Percentiles rank a stretch among this genome's conserved stretches.
These are phyloP conservation scores for Mollisiaceae sp. DNA, from an alignment of 2,329 filamentous ascomycete genomes.

Conservation along the genomic window DNA sequence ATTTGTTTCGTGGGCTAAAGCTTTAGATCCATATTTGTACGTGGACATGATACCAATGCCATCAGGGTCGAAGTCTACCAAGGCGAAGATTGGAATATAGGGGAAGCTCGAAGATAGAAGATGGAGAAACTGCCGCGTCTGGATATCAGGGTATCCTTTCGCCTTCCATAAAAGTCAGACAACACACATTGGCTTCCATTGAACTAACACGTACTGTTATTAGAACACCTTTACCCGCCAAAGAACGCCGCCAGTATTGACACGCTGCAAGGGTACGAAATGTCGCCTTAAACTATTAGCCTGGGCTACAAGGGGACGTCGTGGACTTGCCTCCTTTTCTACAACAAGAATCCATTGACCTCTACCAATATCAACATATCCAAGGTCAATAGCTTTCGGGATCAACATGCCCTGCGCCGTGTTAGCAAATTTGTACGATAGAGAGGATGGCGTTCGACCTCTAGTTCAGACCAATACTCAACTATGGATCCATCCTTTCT, in stretches of 20 bases:
- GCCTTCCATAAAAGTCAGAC: constrained; percentile 54
- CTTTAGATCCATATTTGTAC: constrained; percentile 73
- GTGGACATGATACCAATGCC: constrained; percentile 75
- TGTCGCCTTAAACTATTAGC: constrained; percentile 62
- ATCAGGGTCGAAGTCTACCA: constrained; percentile 80
- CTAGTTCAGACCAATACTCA: constrained; percentile 46
- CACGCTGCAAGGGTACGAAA: constrained; percentile 70
- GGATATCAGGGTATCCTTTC: constrained; percentile 82
- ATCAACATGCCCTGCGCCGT: constrained; percentile 61
- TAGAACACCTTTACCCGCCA: constrained; percentile 63
- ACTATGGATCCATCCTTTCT: constrained; percentile 51
- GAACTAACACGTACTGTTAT: constrained; percentile 59
- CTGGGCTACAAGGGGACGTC: not conserved
- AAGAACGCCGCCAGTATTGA: constrained; percentile 56
- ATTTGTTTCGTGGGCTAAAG: constrained; percentile 62
- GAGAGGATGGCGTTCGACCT: constrained; percentile 40
- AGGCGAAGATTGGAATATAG: constrained; percentile 60
- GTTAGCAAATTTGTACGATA: not conserved
- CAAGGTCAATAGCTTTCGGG: constrained; percentile 57
- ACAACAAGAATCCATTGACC: constrained; percentile 73
- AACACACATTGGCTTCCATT: not conserved
- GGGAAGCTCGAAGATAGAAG: constrained; percentile 54
- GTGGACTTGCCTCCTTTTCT: constrained; percentile 71
- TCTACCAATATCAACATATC: constrained; percentile 53
- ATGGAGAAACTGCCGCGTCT: constrained; percentile 68